phyloP scores from a whole-genome alignment of 768 basidiomycete species.

The Punctularia strigosozonata region DNA sequence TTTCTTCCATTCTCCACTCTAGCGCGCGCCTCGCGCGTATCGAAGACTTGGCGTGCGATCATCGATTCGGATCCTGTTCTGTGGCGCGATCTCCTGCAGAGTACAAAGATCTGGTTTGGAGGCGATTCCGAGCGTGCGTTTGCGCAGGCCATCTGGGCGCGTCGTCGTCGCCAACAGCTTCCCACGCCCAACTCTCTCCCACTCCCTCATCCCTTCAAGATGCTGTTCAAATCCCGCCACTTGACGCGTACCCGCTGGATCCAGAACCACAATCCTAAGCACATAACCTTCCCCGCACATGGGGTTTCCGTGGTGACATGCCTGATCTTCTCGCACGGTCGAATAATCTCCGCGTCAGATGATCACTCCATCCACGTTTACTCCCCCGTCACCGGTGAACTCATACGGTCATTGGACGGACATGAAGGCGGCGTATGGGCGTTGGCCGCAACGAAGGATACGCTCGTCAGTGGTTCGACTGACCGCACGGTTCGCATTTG shows the following conservation, averaged over 20 bases:
- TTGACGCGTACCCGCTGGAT: conserved; percentile 77
- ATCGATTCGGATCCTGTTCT: conserved; percentile 85
- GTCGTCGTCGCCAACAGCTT: conserved; percentile 33
- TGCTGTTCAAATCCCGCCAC: conserved; percentile 85
- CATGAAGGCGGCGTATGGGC: conserved; percentile 98
- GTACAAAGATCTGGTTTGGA: conserved; percentile 83
- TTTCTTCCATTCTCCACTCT: conserved; percentile 76
- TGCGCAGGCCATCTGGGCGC: conserved; percentile 55
- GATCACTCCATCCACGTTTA: conserved; percentile 96
- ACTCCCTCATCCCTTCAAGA: conserved; percentile 80
- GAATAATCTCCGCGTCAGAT: conserved; percentile 95
- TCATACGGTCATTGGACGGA: conserved; percentile 66
- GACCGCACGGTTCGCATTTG: conserved; percentile 91
- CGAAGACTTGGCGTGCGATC: conserved; percentile 80
- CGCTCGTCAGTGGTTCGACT: conserved; percentile 85
- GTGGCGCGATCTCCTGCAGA: conserved; percentile 80
- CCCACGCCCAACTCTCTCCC: conserved; percentile 40
- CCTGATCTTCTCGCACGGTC: conserved; percentile 85
- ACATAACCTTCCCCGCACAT: conserved; percentile 78
- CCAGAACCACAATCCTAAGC: conserved; percentile 56
- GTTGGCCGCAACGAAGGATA: conserved; percentile 77
- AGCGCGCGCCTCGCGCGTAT: conserved; percentile 81
- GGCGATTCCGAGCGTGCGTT: conserved; percentile 76
- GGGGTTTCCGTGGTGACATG: conserved; percentile 91
- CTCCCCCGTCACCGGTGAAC: conserved; percentile 71